phyloP scores from a whole-genome alignment of 805 yeast genomes.

The Yarrowia alimentaria region DNA sequence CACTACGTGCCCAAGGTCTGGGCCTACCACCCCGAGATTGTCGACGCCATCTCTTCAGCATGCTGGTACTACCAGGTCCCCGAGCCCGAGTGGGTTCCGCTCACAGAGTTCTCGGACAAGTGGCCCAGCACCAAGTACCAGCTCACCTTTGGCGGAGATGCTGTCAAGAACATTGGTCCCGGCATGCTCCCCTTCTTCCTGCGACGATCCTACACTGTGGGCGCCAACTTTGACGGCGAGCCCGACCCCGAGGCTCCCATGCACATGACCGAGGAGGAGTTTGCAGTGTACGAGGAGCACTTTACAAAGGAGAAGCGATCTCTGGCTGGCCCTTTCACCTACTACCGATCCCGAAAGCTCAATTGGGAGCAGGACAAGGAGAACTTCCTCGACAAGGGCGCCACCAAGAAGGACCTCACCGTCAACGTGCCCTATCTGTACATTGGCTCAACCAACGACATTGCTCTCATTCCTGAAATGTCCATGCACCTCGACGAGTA shows the following conservation, averaged over 20 bases:
- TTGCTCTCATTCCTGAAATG: slow-evolving; percentile 27
- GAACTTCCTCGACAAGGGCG: slow-evolving; percentile 26
- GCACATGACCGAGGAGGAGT: slow-evolving; percentile 28
- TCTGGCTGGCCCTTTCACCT: slow-evolving; percentile 24
- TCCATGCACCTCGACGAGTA: slow-evolving; percentile 24
- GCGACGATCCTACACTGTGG: slow-evolving; percentile 20
- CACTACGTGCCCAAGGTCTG: slow-evolving; percentile 28
- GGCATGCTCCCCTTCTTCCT: slow-evolving; percentile 21
- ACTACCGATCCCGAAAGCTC: slow-evolving; percentile 27
- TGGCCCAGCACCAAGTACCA: slow-evolving; percentile 28
- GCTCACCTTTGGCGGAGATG: slow-evolving; percentile 27
- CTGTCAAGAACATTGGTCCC: slow-evolving; percentile 24
- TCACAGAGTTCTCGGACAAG: slow-evolving; percentile 25
- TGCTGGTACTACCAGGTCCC: slow-evolving; percentile 28
- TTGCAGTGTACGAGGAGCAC: slow-evolving; percentile 22
- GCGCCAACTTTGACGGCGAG: slow-evolving; percentile 23
- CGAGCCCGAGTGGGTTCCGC: slow-evolving; percentile 23
- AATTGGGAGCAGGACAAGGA: slow-evolving; percentile 28
- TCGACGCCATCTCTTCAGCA: slow-evolving; percentile 24
- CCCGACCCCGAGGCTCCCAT: slow-evolving; percentile 23
- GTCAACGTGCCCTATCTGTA: slow-evolving; percentile 26
- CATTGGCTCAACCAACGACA: slow-evolving; percentile 26
- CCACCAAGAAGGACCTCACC: slow-evolving; percentile 22
- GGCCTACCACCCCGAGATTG: slow-evolving; percentile 28
- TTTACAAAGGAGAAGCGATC: slow-evolving; percentile 26